Base-by-base conservation (phyloP, 108 stramenopile genomes). In the Nitzschia palea region DNA sequence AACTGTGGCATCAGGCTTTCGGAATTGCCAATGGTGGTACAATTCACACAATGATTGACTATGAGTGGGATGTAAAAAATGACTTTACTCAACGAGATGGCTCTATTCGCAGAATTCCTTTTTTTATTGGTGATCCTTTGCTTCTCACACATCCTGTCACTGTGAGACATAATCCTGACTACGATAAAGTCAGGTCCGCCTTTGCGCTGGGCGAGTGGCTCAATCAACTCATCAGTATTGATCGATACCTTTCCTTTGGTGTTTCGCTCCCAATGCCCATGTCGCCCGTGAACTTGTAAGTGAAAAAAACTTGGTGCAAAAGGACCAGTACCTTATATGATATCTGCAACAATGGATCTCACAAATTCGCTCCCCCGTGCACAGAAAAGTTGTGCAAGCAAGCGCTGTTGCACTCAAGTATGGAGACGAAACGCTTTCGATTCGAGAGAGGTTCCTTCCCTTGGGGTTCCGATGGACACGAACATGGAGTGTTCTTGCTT, bases 201-300 rank as follows among this genome's bases (percentile, higher is more conserved):
- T 22, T 74, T 44, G 78, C 82, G 3, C n/a, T 26, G 56, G 61
- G 63, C n/a, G 82, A 83, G 61, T 83, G 82, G 82, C 47, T 18
- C 58, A 83, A 83, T 48, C 70, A 64, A 32, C 29, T 74, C 27
- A 68, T 72, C 8, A 34, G 20, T 18, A 18, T 76, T 52, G 60
- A 79, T 53, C 35, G 45, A 4, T 43, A 75, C 22, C 57, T 75
- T 34, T 15, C 29, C 18, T 32, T 40, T 22, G 76, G 72, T 1
- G 68, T 71, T 0, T 73, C 71, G 0, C 17, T 65, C 26, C 74
- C 77, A 4, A 79, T 83, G 64, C 65, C 62, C 44, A 79, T 83
- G 82, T 65, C 70, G 2, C 48, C 44, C 20, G 48, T 71, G 68
- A 83, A 83, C 51, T 20, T 65, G 36, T 56, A 56, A 56, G 55